Evolutionary conservation across 2,329 filamentous ascomycete species (phyloP).

Genomic region (Talaromyces sp.): DNA sequence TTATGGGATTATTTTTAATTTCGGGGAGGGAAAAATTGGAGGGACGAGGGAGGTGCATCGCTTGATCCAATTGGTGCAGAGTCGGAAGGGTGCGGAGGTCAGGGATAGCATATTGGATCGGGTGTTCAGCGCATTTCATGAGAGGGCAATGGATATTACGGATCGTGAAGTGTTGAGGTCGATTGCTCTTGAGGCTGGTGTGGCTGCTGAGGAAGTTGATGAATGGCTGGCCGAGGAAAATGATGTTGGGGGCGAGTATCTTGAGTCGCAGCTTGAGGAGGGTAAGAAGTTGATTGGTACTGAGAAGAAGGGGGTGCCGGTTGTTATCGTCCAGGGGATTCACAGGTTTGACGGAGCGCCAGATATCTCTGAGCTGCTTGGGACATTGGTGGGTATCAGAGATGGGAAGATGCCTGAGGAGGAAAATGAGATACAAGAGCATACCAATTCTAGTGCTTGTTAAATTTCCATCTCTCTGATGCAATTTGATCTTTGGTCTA

Average conservation of each 20-base stretch:
- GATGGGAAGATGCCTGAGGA: not conserved
- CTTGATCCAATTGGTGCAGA: conserved; percentile 13
- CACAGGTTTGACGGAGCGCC: conserved; percentile 16
- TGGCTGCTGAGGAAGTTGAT: conserved; percentile 1
- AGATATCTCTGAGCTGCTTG: conserved; percentile 12
- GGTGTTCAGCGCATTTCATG: conserved; percentile 3
- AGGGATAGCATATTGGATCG: conserved; percentile 1
- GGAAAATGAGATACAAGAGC: not conserved
- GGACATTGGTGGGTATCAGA: conserved; percentile 5
- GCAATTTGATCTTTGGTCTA: not conserved
- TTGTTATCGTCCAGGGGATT: conserved; percentile 12
- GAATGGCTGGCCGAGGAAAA: conserved; percentile 8
- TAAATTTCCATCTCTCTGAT: not conserved
- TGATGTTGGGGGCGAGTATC: conserved; percentile 4
- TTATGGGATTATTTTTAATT: conserved; percentile 13
- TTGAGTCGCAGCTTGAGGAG: conserved; percentile 1
- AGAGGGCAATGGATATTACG: conserved; percentile 12
- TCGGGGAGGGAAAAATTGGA: conserved; percentile 7
- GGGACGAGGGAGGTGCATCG: conserved; percentile 14
- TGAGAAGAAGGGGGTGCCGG: conserved; percentile 10
- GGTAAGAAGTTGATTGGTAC: not conserved
- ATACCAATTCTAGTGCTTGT: not conserved
- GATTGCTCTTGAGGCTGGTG: conserved; percentile 10
- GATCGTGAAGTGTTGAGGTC: conserved; percentile 5
- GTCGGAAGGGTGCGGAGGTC: not conserved